Percentiles rank a stretch among this genome's conserved stretches.
Evolutionary conservation across 768 basidiomycete genomes (phyloP).

Genomic region (Tulasnella calospora): DNA sequence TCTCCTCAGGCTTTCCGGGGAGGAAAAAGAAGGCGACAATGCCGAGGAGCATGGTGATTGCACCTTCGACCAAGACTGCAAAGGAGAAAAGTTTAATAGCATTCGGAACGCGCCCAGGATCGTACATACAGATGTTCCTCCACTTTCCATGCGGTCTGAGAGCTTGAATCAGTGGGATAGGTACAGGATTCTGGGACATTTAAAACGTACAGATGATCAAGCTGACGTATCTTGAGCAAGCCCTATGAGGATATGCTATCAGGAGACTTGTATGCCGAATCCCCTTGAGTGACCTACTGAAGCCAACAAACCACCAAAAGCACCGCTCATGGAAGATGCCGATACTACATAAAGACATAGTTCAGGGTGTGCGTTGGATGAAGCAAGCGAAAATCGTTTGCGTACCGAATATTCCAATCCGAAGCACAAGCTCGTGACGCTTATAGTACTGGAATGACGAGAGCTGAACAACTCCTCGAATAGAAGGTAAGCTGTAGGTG

Average conservation of each 20-base stretch:
- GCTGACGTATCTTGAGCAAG: slow-evolving; percentile 18
- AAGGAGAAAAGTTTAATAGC: background rate
- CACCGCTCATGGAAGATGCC: slow-evolving; percentile 25
- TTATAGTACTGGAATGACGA: slow-evolving; percentile 19
- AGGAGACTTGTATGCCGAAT: background rate
- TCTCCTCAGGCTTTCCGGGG: slow-evolving; percentile 15
- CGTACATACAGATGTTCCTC: slow-evolving; percentile 21
- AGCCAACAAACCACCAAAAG: slow-evolving; percentile 24
- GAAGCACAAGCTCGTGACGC: slow-evolving; percentile 20
- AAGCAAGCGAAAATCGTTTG: background rate
- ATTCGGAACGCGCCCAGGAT: background rate
- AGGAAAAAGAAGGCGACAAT: slow-evolving; percentile 24
- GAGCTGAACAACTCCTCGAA: background rate
- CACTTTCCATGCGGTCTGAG: slow-evolving; percentile 21
- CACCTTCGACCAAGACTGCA: slow-evolving; percentile 23
- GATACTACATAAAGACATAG: background rate
- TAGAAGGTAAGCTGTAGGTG: background rate
- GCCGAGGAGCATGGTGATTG: slow-evolving; percentile 17
- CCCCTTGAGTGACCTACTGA: background rate
- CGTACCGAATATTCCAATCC: slow-evolving; percentile 24
- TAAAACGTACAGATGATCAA: slow-evolving; percentile 12
- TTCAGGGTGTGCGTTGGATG: background rate
- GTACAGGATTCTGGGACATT: background rate
- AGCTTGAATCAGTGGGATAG: background rate
- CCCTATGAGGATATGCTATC: background rate